Percentiles rank a stretch among this genome's conserved stretches.
Evolutionary conservation across 257 asterid species (phyloP).

Genomic region (Linderniella brevidens): DNA sequence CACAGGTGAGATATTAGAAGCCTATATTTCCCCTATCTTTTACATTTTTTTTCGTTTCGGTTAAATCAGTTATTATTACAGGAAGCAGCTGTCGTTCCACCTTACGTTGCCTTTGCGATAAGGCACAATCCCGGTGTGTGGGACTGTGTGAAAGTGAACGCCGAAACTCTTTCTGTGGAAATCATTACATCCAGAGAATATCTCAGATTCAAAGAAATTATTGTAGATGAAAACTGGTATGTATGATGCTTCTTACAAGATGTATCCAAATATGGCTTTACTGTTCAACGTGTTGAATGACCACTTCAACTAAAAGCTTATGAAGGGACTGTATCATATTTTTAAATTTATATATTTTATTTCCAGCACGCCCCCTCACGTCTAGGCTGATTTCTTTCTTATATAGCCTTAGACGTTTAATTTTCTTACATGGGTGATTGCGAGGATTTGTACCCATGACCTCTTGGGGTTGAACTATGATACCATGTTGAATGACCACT

Average conservation of each 20-base stretch:
- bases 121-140: conserved; percentile 85
- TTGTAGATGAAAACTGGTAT: conserved; percentile 61
- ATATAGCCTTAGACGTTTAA: too few species aligned
- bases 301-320: too few species aligned
- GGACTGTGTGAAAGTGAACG: conserved; percentile 77
- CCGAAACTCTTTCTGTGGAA: conserved; percentile 69
- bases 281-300: too few species aligned
- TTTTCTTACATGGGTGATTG: too few species aligned
- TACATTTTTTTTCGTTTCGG: background rate
- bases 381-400: too few species aligned
- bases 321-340: too few species aligned
- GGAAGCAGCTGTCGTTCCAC: conserved; percentile 96
- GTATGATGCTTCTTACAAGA: background rate
- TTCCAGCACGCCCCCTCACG: too few species aligned
- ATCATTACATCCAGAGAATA: conserved; percentile 56
- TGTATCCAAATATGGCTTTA: background rate
- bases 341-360: too few species aligned
- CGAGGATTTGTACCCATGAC: too few species aligned
- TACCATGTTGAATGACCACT: too few species aligned
- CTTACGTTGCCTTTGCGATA: conserved; percentile 57
- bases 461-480: too few species aligned
- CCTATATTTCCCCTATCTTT: background rate
- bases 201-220: conserved; percentile 73
- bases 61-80: conserved; percentile 9
- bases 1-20: conserved; percentile 27